These are phyloP conservation scores for Wallacemonas rigidus DNA, from an alignment of 208 protist species.

Conservation along the genomic window DNA sequence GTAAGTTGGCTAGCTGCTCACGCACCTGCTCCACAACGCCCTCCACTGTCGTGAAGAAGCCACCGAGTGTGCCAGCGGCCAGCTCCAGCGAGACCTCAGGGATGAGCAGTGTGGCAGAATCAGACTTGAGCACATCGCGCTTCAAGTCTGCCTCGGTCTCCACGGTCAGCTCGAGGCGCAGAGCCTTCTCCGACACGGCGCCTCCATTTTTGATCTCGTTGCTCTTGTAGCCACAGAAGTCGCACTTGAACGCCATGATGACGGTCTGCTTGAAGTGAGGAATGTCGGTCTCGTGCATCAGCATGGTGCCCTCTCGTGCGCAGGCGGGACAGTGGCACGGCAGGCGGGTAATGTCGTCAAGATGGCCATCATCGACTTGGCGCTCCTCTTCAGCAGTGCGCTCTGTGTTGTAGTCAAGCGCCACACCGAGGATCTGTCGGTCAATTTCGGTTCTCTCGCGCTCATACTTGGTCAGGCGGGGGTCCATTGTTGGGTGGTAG, in stretches of 20 bases:
- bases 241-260: slow-evolving; percentile 94
- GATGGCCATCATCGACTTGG: slow-evolving; percentile 77
- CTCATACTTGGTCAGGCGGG: slow-evolving; percentile 82
- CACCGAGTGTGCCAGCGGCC: slow-evolving; percentile 87
- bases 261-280: slow-evolving; percentile 96
- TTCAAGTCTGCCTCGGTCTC: slow-evolving; percentile 84
- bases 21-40: slow-evolving; percentile 86
- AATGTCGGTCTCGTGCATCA: slow-evolving; percentile 89
- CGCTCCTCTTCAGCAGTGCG: slow-evolving; percentile 71
- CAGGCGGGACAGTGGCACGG: slow-evolving; percentile 84
- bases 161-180: slow-evolving; percentile 76
- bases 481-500: slow-evolving; percentile 89
- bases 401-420: slow-evolving; percentile 90
- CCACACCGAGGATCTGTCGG: slow-evolving; percentile 81
- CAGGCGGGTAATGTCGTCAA: slow-evolving; percentile 70
- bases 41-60: slow-evolving; percentile 95
- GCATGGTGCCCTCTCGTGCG: slow-evolving; percentile 55
- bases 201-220: slow-evolving; percentile 95
- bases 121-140: slow-evolving; percentile 95
- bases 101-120: slow-evolving; percentile 87
- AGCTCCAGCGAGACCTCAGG: slow-evolving; percentile 91
- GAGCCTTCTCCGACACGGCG: slow-evolving; percentile 72
- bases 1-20: slow-evolving; percentile 83
- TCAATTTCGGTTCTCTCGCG: slow-evolving; percentile 86
- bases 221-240: slow-evolving; percentile 93